These are phyloP conservation scores for Kurtzmaniella quercitrusa DNA, from an alignment of 1,139 yeast species.

Conservation along the genomic window DNA sequence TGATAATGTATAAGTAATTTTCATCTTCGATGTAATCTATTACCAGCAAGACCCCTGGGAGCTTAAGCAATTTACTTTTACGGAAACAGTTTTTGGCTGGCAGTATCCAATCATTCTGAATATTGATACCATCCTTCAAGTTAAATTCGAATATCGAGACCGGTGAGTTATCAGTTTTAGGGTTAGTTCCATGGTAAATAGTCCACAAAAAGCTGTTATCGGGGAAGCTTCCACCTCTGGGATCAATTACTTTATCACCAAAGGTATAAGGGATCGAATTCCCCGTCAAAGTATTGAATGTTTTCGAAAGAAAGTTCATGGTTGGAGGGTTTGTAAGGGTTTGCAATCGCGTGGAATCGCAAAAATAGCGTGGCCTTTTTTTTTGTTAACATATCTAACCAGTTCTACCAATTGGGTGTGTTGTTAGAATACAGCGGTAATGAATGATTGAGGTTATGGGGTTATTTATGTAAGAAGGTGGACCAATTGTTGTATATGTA, in stretches of 20 bases:
- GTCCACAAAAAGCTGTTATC: constrained; percentile 43
- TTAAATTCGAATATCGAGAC: constrained; percentile 66
- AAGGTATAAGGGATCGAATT: constrained; percentile 54
- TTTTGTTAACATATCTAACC: too few relatives aligned
- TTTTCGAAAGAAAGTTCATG: constrained; percentile 61
- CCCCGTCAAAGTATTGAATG: constrained; percentile 52
- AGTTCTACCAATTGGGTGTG: too few relatives aligned
- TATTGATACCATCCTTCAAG: constrained; percentile 34
- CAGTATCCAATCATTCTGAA: constrained; percentile 25
- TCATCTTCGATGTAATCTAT: constrained; percentile 71
- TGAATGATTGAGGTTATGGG: too few relatives aligned
- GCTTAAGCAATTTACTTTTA: constrained; percentile 62
- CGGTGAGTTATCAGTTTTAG: constrained; percentile 30
- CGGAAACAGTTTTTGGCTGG: constrained; percentile 63
- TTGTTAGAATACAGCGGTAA: too few relatives aligned
- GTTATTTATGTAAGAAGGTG: too few relatives aligned
- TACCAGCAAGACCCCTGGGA: constrained; percentile 73
- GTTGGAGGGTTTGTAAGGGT: background rate
- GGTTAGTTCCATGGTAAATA: constrained; percentile 43
- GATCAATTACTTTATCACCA: constrained; percentile 37
- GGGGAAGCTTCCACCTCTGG: constrained; percentile 8
- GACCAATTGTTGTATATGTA: too few relatives aligned
- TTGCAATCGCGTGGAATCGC: background rate
- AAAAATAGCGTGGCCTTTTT: too few relatives aligned
- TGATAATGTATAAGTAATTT: constrained; percentile 58